phyloP scores from a whole-genome alignment of 176 grass and related monocot species.

The Zea luxurians region DNA sequence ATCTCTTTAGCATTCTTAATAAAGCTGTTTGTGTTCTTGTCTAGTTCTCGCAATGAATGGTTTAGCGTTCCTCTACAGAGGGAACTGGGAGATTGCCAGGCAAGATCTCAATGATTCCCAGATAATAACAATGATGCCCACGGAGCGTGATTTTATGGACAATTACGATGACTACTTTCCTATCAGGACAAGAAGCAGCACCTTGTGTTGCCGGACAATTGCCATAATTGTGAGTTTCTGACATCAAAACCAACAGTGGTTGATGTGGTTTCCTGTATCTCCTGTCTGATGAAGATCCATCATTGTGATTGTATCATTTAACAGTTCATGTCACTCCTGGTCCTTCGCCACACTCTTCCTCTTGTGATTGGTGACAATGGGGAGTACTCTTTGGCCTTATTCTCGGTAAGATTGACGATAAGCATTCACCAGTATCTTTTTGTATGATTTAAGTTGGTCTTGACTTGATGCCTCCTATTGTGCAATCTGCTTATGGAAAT shows the following conservation, averaged over 20 bases:
- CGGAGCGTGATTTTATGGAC: slow-evolving; percentile 44
- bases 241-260: background rate
- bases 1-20: background rate
- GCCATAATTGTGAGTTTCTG: slow-evolving; percentile 61
- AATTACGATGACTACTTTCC: slow-evolving; percentile 58
- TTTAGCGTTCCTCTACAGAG: slow-evolving; percentile 43
- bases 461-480: slow-evolving; percentile 12
- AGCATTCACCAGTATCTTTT: background rate
- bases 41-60: slow-evolving; percentile 8
- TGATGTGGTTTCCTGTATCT: background rate
- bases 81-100: slow-evolving; percentile 72
- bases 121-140: slow-evolving; percentile 82
- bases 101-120: slow-evolving; percentile 67
- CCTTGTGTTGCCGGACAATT: slow-evolving; percentile 60
- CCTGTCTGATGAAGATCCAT: slow-evolving; percentile 10
- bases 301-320: slow-evolving; percentile 33
- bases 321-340: slow-evolving; percentile 81
- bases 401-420: slow-evolving; percentile 55
- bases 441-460: background rate
- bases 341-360: slow-evolving; percentile 83
- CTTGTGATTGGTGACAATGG: slow-evolving; percentile 61
- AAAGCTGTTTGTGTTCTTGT: slow-evolving; percentile 5
- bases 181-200: slow-evolving; percentile 51
- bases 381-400: slow-evolving; percentile 72
- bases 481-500: slow-evolving; percentile 14